phyloP scores from a whole-genome alignment of 2,329 filamentous ascomycete species.

The Xylariaceae sp. region DNA sequence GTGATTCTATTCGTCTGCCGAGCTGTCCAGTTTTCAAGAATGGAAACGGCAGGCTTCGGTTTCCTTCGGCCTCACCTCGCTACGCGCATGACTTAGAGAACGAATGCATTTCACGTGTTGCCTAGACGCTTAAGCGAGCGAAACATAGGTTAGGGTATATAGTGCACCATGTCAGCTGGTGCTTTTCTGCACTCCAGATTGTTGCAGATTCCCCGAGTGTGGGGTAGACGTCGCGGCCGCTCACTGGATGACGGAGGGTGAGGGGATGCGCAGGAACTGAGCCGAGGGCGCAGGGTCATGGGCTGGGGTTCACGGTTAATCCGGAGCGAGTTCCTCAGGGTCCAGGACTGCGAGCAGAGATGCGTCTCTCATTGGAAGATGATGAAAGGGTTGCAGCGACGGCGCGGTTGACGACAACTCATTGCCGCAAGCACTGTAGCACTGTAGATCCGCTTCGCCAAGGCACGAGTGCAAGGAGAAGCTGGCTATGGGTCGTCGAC shows the following conservation, averaged over 20 bases:
- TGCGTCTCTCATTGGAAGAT: constrained; percentile 14
- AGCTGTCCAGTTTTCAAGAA: constrained; percentile 13
- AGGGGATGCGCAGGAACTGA: constrained; percentile 25
- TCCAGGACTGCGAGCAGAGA: constrained; percentile 18
- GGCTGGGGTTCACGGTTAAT: constrained; percentile 24
- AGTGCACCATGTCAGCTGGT: constrained; percentile 28
- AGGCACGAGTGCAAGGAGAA: constrained; percentile 10
- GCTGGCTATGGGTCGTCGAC: constrained; percentile 3
- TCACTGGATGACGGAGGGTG: constrained; percentile 13
- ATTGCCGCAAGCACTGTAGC: constrained; percentile 17
- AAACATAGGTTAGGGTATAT: constrained; percentile 24
- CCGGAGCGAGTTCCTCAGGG: constrained; percentile 28
- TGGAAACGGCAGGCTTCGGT: constrained; percentile 18
- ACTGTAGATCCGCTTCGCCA: constrained; percentile 17
- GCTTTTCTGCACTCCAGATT: constrained; percentile 29
- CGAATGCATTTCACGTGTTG: constrained; percentile 19
- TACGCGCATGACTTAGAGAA: constrained; percentile 23
- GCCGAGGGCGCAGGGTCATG: constrained; percentile 17
- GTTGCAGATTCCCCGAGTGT: constrained; percentile 21
- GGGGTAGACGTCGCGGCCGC: constrained; percentile 24
- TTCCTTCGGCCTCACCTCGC: constrained; percentile 28
- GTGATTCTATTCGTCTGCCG: constrained; percentile 18
- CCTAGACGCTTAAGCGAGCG: constrained; percentile 29
- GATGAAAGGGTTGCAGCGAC: constrained; percentile 7
- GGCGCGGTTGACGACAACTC: constrained; percentile 12